Evolutionary conservation across 169 alveolate species (phyloP), one percentile per base, ranked within the genome.

Genomic region (Gregarina niphandrodes): DNA sequence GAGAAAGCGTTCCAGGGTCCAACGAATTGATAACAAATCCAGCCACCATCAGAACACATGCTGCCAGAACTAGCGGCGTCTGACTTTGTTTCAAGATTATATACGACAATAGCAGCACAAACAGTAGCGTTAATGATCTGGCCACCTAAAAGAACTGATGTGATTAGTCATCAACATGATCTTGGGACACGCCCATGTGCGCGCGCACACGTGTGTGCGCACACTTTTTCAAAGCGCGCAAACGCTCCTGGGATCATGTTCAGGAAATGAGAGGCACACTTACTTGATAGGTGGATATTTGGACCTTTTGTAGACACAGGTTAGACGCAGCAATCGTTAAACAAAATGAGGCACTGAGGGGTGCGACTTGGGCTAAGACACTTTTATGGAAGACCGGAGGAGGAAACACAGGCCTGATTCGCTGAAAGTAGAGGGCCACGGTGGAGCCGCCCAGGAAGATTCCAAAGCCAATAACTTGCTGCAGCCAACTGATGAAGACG

Each of bases 251-350:
- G n/a, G n/a, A n/a, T n/a, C n/a, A n/a, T n/a, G n/a, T n/a, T n/a
- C n/a, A n/a, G n/a, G n/a, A n/a, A n/a, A n/a, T n/a, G n/a, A n/a
- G n/a, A n/a, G n/a, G n/a, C n/a, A n/a, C n/a, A n/a, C n/a, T n/a
- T n/a, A n/a, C n/a, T 30, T 62, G 73, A 21, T 62, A 62, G 15
- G 69, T 59, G 28, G 70, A 57, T n/a, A 62, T 46, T 11, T 48
- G 69, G n/a, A 56, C 69, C 18, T 43, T 45, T 34, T 53, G 42
- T 31, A 62, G 49, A 35, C 67, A 53, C 36, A 48, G 20, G 22
- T 62, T 62, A 9, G 62, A 50, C 31, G 39, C 56, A 11, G 57
- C 65, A 9, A 62, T 48, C 60, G 57, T 57, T 17, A 64, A 64
- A 7, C 56, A 64, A 21, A 62, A 57, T 21, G 59, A 47, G 7